A percentile compares a stretch with the other conserved stretches of the same genome.
Evolutionary conservation across 306 rosid genomes (phyloP).

Genomic region (Neltuma alba): DNA sequence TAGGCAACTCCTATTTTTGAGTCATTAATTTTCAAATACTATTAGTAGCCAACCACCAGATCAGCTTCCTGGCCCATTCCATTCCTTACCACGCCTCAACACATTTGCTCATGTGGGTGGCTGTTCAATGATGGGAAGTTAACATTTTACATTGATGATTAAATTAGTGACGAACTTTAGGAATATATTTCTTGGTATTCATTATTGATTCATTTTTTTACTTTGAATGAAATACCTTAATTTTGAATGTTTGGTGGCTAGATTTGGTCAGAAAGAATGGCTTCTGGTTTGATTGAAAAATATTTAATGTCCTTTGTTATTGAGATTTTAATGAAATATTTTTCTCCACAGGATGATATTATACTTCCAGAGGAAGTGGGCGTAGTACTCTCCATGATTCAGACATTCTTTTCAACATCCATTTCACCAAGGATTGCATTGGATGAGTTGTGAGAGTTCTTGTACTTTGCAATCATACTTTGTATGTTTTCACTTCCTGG

Average conservation of each 20-base stretch:
- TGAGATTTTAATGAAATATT: conserved; percentile 24
- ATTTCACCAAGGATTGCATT: conserved; percentile 32
- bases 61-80: background rate
- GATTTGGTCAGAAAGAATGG: conserved; percentile 21
- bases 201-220: background rate
- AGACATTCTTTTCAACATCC: conserved; percentile 26
- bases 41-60: background rate
- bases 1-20: background rate
- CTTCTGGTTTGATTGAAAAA: conserved; percentile 23
- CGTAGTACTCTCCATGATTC: conserved; percentile 30
- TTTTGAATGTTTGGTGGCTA: conserved; percentile 16
- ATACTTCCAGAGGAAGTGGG: conserved; percentile 27
- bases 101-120: conserved; percentile 9
- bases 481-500: conserved; percentile 38
- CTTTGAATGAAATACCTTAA: background rate
- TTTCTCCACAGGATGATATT: conserved; percentile 28
- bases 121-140: background rate
- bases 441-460: conserved; percentile 32
- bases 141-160: background rate
- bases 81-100: background rate
- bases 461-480: conserved; percentile 31
- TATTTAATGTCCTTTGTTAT: conserved; percentile 6
- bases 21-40: background rate
- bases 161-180: background rate
- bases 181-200: background rate